These are phyloP conservation scores for Circinella minor DNA, from an alignment of 371 early-diverging fungal species.

Conservation along the genomic window DNA sequence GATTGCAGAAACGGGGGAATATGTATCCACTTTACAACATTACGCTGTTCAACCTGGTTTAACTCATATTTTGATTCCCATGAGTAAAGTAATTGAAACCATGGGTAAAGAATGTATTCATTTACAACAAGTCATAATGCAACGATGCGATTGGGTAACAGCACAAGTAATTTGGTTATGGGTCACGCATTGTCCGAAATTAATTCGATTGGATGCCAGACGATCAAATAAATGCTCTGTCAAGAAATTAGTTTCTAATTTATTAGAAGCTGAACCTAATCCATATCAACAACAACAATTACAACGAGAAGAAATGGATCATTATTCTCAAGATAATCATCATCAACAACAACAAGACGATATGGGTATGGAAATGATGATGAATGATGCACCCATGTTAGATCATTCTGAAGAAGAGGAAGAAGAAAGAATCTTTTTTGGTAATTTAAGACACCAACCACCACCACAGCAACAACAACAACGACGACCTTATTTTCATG, in stretches of 20 bases:
- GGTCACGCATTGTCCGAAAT: slow-evolving; percentile 39
- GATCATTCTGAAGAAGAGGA: slow-evolving; percentile 5
- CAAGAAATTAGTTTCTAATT: slow-evolving; percentile 24
- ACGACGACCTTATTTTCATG: neutral
- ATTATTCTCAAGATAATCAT: neutral
- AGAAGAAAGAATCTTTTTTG: neutral
- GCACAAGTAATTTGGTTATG: slow-evolving; percentile 52
- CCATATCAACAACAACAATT: neutral
- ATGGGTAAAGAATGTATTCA: slow-evolving; percentile 53
- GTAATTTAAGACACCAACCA: neutral
- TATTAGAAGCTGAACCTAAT: slow-evolving; percentile 3
- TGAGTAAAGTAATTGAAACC: slow-evolving; percentile 46
- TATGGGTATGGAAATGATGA: neutral
- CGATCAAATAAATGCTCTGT: slow-evolving; percentile 49
- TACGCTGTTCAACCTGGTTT: slow-evolving; percentile 58
- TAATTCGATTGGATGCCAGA: slow-evolving; percentile 50
- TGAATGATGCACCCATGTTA: neutral
- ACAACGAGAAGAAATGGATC: slow-evolving; percentile 3
- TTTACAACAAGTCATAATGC: slow-evolving; percentile 49
- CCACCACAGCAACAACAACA: neutral
- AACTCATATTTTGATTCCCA: slow-evolving; percentile 53
- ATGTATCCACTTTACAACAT: slow-evolving; percentile 57
- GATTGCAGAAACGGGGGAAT: slow-evolving; percentile 65
- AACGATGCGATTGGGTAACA: slow-evolving; percentile 67
- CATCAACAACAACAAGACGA: neutral